These are phyloP conservation scores for Cryptosporidium tyzzeri DNA, from an alignment of 169 alveolate genomes.

Conservation along the genomic window DNA sequence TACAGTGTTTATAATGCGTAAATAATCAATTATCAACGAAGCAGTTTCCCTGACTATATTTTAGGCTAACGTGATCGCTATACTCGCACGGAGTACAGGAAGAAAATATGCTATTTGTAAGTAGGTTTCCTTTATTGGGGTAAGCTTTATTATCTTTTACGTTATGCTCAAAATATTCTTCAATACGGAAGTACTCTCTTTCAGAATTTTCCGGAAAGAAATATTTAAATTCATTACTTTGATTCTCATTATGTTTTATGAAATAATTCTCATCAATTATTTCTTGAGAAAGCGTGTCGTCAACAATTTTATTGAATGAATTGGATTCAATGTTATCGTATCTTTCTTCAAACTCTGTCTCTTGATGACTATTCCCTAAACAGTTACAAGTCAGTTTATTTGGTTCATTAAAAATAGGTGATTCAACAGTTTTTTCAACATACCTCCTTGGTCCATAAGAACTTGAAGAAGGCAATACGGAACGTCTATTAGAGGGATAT, in stretches of 20 bases:
- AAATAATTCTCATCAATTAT: background rate
- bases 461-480: slow-evolving; percentile 74
- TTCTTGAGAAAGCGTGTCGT: background rate
- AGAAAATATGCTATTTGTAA: slow-evolving; percentile 14
- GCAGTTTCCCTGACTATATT: slow-evolving; percentile 65
- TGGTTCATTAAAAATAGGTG: slow-evolving; percentile 17
- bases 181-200: background rate
- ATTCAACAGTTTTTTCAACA: slow-evolving; percentile 47
- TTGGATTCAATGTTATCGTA: background rate
- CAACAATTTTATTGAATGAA: background rate
- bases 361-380: slow-evolving; percentile 54
- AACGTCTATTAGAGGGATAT: slow-evolving; percentile 66
- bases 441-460: slow-evolving; percentile 77
- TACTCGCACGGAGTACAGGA: slow-evolving; percentile 43
- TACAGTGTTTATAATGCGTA: background rate
- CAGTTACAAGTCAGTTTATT: slow-evolving; percentile 46
- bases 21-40: slow-evolving; percentile 59
- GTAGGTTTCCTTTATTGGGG: background rate
- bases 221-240: background rate
- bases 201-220: background rate
- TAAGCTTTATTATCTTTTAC: background rate
- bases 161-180: background rate
- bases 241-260: background rate
- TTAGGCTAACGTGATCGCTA: slow-evolving; percentile 42
- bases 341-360: slow-evolving; percentile 11